Conservation (phyloP, 176 grass and related monocot species). For the Secale cereale region DNA sequence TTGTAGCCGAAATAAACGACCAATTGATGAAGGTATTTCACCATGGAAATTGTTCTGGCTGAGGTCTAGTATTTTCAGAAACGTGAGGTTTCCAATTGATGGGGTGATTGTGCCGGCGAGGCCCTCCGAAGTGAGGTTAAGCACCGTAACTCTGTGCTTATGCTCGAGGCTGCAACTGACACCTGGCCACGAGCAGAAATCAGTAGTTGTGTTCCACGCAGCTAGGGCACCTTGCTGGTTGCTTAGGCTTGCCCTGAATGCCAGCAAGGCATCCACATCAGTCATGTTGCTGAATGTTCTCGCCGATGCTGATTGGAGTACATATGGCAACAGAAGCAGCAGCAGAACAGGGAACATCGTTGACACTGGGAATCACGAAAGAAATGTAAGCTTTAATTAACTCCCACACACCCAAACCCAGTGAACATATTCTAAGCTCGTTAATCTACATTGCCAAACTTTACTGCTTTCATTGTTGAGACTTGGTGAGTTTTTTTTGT, state of each 20-base stretch:
- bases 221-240: background rate
- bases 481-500: too few species aligned
- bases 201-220: background rate
- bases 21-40: constrained; percentile 11
- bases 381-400: background rate
- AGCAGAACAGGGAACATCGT: background rate
- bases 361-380: background rate
- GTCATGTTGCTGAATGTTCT: background rate
- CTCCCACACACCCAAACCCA: background rate
- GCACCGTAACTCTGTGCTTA: background rate
- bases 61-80: constrained; percentile 18
- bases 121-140: background rate
- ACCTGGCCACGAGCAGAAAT: constrained; percentile 17
- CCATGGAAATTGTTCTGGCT: background rate
- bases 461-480: too few species aligned
- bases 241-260: background rate
- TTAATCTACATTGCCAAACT: too few species aligned
- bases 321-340: background rate
- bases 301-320: background rate
- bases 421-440: background rate
- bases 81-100: constrained; percentile 27
- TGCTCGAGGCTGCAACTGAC: constrained; percentile 24
- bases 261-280: background rate
- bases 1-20: background rate
- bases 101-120: constrained; percentile 2